These are phyloP conservation scores for Madurella fahalii DNA, from an alignment of 2,329 filamentous ascomycete genomes.

Conservation along the genomic window DNA sequence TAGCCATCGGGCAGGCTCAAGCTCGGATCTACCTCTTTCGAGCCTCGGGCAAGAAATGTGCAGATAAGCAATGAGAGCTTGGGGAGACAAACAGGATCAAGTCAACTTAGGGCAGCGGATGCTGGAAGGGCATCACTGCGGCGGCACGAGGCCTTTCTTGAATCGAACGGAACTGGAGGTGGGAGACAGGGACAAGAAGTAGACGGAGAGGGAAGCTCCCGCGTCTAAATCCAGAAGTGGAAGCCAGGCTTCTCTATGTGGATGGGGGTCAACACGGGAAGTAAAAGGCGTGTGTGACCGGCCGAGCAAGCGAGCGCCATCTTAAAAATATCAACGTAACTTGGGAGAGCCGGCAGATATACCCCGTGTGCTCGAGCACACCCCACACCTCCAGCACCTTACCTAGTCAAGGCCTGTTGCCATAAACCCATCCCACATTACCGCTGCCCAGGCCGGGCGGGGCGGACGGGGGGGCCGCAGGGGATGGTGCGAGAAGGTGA, in stretches of 20 bases:
- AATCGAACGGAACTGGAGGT: neutral
- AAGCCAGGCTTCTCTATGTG: slow-evolving; percentile 2
- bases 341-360: slow-evolving; percentile 22
- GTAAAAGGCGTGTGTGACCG: slow-evolving; percentile 12
- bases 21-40: slow-evolving; percentile 4
- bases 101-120: slow-evolving; percentile 13
- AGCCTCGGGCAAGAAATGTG: neutral
- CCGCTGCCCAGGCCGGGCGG: neutral
- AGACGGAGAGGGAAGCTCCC: slow-evolving; percentile 18
- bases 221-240: slow-evolving; percentile 14
- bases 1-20: slow-evolving; percentile 9
- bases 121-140: slow-evolving; percentile 17
- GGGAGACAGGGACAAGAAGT: slow-evolving; percentile 14
- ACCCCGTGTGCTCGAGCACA: slow-evolving; percentile 22
- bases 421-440: neutral
- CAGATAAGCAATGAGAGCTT: slow-evolving; percentile 2
- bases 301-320: slow-evolving; percentile 17
- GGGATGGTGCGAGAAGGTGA: neutral
- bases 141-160: slow-evolving; percentile 11
- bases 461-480: too few species aligned
- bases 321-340: slow-evolving; percentile 12
- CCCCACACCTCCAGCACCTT: neutral
- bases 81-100: slow-evolving; percentile 18
- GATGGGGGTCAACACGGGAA: slow-evolving; percentile 20
- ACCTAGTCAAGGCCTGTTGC: neutral